Evolutionary conservation across 495 filamentous ascomycete species (phyloP), one percentile per base, ranked within the genome.

Genomic region (Tuber umbilicatum): DNA sequence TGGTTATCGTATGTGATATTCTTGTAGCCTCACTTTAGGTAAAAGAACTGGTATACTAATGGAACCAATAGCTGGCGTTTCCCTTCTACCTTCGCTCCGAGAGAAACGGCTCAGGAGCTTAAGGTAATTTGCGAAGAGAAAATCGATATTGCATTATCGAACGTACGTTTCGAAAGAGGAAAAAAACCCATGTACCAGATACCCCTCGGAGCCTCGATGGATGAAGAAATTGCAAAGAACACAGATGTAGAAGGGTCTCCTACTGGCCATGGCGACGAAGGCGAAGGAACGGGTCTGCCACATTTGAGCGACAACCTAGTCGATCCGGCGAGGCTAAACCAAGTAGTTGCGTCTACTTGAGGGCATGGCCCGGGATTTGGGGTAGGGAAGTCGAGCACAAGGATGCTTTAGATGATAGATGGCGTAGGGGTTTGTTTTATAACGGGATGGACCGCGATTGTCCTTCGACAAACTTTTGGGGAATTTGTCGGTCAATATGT

Each of bases 1-100:
- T 99, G 95, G 95, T 86, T 98, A 82, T 82, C 81, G 80, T 82
- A 79, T 70, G 74, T 76, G n/a, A 39, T 41, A 39, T 41, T 47
- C 68, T 69, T 43, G 71, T 83, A 86, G 70, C 4, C 41, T 68
- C 17, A 38, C 23, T 47, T 41, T 23, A 17, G 45, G 6, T 5
- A 43, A 68, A 10, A 42, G 9, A 64, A 35, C 31, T 64, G 55
- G 27, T 64, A 16, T 73, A 67, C 64, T 77, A 39, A 77, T 68
- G 19, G 27, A 21, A 67, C 31, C 5, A 21, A 23, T 35, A 88
- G 86, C 69, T 90, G 89, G 81, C 89, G 89, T 19, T 90, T 88
- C 81, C 86, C 90, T 17, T 93, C 94, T 70, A 87, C 97, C 17
- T 97, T 98, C 82, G 87, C 86, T 17, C 92, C 91, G 75, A 89